Conservation (phyloP, 371 early-diverging fungal species). For the Lichtheimia corymbifera region DNA sequence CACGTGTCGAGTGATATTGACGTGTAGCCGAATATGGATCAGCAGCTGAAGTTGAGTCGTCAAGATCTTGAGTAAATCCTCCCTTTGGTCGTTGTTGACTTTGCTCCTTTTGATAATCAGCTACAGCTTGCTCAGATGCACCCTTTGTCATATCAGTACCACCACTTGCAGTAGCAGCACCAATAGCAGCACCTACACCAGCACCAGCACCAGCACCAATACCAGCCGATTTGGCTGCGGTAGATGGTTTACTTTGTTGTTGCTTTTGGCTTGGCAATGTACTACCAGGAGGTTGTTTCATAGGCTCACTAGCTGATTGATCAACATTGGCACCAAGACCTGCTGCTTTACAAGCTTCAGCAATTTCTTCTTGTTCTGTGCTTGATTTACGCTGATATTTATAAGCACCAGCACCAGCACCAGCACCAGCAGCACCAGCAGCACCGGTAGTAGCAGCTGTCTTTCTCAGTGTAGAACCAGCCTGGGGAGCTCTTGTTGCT, state of each 20-base stretch:
- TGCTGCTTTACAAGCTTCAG: not conserved
- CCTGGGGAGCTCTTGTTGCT: not conserved
- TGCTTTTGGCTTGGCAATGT: not conserved
- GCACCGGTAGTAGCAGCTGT: no score
- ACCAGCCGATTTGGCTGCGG: not conserved
- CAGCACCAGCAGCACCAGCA: conserved; percentile 1
- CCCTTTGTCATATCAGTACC: not conserved
- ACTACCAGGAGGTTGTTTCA: not conserved
- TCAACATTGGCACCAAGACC: not conserved
- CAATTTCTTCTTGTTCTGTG: not conserved
- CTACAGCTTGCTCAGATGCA: not conserved
- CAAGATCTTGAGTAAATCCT: not conserved
- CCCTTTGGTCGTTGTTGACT: not conserved
- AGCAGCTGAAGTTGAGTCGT: not conserved
- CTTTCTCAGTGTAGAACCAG: not conserved
- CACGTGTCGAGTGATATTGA: not conserved
- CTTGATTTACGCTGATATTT: not conserved
- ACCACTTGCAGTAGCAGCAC: not conserved
- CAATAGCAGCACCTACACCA: not conserved
- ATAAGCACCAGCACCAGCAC: not conserved
- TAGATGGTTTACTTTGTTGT: not conserved
- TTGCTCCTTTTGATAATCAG: not conserved
- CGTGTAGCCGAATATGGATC: not conserved
- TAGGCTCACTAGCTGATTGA: not conserved
- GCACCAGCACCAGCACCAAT: conserved; percentile 7